Percentiles rank a stretch among this genome's conserved stretches.
Evolutionary conservation across 352 stramenopile species (phyloP).

Genomic region (Globisporangium paroecandrum): DNA sequence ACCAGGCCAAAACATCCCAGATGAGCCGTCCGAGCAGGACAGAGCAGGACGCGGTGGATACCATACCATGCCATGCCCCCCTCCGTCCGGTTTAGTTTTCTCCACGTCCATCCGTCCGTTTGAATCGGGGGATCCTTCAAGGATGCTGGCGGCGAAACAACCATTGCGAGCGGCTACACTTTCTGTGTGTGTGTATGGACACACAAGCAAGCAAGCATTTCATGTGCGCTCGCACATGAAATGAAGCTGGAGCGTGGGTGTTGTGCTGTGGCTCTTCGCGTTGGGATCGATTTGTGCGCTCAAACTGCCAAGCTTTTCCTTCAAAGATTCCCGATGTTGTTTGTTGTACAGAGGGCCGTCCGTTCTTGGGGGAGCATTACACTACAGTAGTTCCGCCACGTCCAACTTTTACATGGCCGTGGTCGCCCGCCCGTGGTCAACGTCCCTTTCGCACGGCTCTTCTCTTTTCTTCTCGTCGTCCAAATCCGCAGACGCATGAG

Average conservation of each 20-base stretch:
- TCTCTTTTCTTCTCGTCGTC: neutral
- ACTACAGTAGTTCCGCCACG: neutral
- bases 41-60: neutral
- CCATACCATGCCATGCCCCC: too few species aligned
- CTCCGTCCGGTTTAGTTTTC: neutral
- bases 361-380: neutral
- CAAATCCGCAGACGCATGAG: neutral
- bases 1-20: neutral
- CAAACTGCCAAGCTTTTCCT: neutral
- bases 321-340: neutral
- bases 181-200: neutral
- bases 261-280: too few species aligned
- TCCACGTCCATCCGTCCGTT: neutral
- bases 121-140: neutral
- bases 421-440: neutral
- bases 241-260: too few species aligned
- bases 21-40: neutral
- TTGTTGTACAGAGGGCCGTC: neutral
- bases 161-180: neutral
- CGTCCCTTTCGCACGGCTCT: neutral
- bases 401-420: constrained; percentile 1
- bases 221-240: too few species aligned
- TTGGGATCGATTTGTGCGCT: too few species aligned
- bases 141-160: neutral
- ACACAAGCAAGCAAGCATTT: too few species aligned